Percentiles rank a stretch among this genome's conserved stretches.
Evolutionary conservation across 2,329 filamentous ascomycete genomes (phyloP).

Genomic region (Fusarium tanahbumbuense): DNA sequence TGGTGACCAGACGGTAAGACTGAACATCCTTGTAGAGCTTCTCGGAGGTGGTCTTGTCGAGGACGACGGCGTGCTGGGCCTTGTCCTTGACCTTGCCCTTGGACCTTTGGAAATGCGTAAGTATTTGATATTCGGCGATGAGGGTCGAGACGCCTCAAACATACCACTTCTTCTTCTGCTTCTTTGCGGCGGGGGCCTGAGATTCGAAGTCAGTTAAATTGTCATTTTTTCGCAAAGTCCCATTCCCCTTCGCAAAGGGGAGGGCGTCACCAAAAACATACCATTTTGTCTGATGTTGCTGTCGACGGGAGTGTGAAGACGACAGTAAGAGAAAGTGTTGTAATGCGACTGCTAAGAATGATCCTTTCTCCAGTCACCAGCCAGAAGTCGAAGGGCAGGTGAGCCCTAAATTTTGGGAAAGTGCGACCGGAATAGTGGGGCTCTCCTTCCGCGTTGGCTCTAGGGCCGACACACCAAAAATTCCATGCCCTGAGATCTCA

Average conservation of each 20-base stretch:
- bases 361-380: slow-evolving; percentile 23
- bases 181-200: slow-evolving; percentile 61
- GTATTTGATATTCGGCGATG: slow-evolving; percentile 31
- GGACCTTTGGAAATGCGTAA: slow-evolving; percentile 47
- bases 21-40: slow-evolving; percentile 99
- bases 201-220: slow-evolving; percentile 38
- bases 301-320: slow-evolving; percentile 46
- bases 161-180: slow-evolving; percentile 65
- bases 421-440: slow-evolving; percentile 12
- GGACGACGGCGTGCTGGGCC: slow-evolving; percentile 98
- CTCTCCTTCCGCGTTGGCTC: slow-evolving; percentile 2
- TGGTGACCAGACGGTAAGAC: slow-evolving; percentile 99
- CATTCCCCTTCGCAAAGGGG: not conserved
- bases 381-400: slow-evolving; percentile 51
- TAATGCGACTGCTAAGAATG: slow-evolving; percentile 37
- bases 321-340: slow-evolving; percentile 49
- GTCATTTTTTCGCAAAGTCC: slow-evolving; percentile 22
- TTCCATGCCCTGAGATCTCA: slow-evolving; percentile 13
- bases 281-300: slow-evolving; percentile 60
- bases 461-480: slow-evolving; percentile 9
- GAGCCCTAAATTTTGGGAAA: slow-evolving; percentile 28
- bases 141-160: slow-evolving; percentile 32
- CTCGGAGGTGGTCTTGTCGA: slow-evolving; percentile 97
- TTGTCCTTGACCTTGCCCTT: slow-evolving; percentile 96
- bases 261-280: slow-evolving; percentile 46